A percentile compares a stretch with the other conserved stretches of the same genome.
Evolutionary conservation across 176 grass and related monocot genomes (phyloP).

Genomic region (Lolium multiflorum): DNA sequence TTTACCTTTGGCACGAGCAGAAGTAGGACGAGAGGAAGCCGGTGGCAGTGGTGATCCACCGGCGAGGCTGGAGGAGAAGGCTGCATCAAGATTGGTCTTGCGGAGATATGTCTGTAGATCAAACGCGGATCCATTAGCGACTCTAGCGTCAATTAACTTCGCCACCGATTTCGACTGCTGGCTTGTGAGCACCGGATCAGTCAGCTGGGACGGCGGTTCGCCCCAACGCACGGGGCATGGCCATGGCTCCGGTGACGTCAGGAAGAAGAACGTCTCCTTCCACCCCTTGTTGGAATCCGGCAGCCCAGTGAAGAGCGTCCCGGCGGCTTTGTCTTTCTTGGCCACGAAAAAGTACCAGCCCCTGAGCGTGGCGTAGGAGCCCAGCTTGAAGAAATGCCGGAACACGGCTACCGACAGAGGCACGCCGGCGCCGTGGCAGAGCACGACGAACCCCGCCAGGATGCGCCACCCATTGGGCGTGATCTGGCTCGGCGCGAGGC

Average conservation of each 20-base stretch:
- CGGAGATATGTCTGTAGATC: neutral
- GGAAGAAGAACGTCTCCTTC: slow-evolving; percentile 27
- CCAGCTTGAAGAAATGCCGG: neutral
- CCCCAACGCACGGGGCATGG: slow-evolving; percentile 30
- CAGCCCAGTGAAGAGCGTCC: neutral
- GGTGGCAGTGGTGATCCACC: neutral
- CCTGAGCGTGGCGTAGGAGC: neutral
- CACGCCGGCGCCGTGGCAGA: neutral
- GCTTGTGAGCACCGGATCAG: neutral
- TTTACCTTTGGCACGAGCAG: neutral
- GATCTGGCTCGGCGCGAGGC: neutral
- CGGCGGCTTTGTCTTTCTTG: too few species aligned
- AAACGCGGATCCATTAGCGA: neutral
- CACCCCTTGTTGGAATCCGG: neutral
- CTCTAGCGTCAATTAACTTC: neutral
- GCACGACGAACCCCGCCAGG: neutral
- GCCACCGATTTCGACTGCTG: neutral
- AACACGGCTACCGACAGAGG: neutral
- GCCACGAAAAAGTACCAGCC: neutral
- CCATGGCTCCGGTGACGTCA: slow-evolving; percentile 23
- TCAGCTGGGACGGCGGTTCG: neutral
- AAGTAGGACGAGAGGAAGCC: neutral
- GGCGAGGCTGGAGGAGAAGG: neutral
- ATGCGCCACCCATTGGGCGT: neutral
- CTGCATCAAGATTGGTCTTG: neutral